Evolutionary conservation across 148 eudicot genomes (phyloP).

Genomic region (Hydrangea macrophylla): DNA sequence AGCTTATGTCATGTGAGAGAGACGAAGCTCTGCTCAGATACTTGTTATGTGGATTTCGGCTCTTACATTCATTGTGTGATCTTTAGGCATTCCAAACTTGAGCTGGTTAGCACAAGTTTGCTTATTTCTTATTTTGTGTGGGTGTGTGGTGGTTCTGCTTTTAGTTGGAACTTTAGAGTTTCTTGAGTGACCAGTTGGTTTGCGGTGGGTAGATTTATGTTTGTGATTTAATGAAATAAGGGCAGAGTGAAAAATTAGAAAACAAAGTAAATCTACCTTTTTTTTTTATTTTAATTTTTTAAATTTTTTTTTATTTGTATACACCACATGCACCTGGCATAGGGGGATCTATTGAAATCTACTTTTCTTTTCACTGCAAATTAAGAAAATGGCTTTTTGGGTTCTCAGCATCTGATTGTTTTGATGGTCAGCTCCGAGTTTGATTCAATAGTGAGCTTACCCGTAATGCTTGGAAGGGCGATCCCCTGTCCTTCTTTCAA

Average conservation of each 20-base stretch:
- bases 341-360: background rate
- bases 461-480: background rate
- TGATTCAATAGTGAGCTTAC: background rate
- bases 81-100: conserved; percentile 75
- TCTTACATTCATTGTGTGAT: conserved; percentile 76
- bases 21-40: conserved; percentile 63
- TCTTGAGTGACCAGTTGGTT: background rate
- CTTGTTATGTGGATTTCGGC: conserved; percentile 66
- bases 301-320: too few relatives aligned
- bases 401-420: background rate
- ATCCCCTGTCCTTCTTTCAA: background rate
- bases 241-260: background rate
- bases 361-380: background rate
- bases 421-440: background rate
- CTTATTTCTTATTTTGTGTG: background rate
- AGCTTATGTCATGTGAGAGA: conserved; percentile 49
- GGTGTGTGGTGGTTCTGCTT: background rate
- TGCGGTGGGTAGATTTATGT: background rate
- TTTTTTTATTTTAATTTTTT: too few relatives aligned
- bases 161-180: background rate
- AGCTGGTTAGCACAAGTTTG: conserved; percentile 55
- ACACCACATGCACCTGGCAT: background rate
- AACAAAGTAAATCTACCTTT: too few relatives aligned
- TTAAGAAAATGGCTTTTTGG: too few relatives aligned
- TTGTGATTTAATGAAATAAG: background rate